Evolutionary conservation across 495 filamentous ascomycete species (phyloP), one percentile per base, ranked within the genome.

Genomic region (Delitschia confertaspora): DNA sequence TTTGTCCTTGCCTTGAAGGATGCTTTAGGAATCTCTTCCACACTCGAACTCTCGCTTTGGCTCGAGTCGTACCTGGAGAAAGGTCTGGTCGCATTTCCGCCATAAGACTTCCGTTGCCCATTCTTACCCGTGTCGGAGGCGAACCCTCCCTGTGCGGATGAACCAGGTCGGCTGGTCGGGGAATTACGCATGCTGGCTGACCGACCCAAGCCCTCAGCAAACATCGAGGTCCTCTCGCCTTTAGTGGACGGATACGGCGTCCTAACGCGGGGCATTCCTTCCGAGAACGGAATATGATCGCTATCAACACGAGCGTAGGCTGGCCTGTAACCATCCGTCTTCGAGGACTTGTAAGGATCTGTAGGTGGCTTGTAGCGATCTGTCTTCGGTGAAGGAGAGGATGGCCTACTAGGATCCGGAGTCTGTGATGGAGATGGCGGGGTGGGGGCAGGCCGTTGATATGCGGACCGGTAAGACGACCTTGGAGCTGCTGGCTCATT

Each of bases 361-460:
- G 7, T 9, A 67, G 58, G 43, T 57, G 59, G 11, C 8, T 30
- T 13, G 13, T 8, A 13, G 26, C 26, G 26, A 8, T 30, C 13
- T 13, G 69, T 31, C 32, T 48, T 58, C 39, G 49, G 38, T 30
- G 33, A 64, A 33, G 57, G 58, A 32, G 69, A n/a, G n/a, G n/a
- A 70, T 36, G 69, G 62, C 25, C 60, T 63, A 31, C 71, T 45
- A 1, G 72, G 70, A 49, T 74, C 69, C 22, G 68, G 55, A 16
- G 72, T 68, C 16, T 71, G 62, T 7, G 67, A 62, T 9, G 59
- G 46, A 11, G 47, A 46, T 4, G 55, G 40, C 4, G 56, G 31
- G 19, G 51, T 20, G n/a, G 46, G 49, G 20, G 18, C 30, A 18
- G 50, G 31, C 5, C 46, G 38, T 10, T 40, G 13, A 21, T 47